phyloP scores from a whole-genome alignment of 164 flowering plant species.

The Buxus sempervirens region DNA sequence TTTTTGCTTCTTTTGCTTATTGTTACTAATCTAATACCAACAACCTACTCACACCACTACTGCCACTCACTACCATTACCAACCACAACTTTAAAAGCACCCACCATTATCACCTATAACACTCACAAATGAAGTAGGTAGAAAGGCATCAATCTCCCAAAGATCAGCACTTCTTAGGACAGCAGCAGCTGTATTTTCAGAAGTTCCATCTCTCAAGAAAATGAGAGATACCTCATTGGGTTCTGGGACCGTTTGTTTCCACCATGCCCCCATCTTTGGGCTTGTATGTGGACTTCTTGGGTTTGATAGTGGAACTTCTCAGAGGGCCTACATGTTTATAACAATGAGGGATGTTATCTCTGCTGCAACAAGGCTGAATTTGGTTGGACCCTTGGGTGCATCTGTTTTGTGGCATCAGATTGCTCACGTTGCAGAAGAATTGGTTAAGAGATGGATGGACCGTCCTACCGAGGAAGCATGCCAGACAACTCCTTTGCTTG shows the following conservation, averaged over 20 bases:
- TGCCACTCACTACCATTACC: too few relatives aligned
- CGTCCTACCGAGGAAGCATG: conserved; percentile 73
- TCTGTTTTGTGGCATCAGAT: conserved; percentile 80
- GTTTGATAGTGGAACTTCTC: conserved; percentile 50
- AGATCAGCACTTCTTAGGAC: conserved; percentile 89
- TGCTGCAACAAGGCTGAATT: conserved; percentile 89
- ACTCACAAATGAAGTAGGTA: conserved; percentile 69
- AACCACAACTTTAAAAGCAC: too few relatives aligned
- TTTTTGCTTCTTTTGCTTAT: too few relatives aligned
- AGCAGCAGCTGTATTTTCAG: conserved; percentile 69
- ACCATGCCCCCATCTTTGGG: conserved; percentile 94
- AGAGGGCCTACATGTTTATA: conserved; percentile 80
- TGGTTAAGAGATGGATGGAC: conserved; percentile 66
- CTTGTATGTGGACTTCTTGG: conserved; percentile 78
- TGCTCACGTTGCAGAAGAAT: conserved; percentile 61
- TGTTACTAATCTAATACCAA: too few relatives aligned
- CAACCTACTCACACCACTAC: too few relatives aligned
- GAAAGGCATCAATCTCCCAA: conserved; percentile 79
- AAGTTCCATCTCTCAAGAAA: conserved; percentile 56
- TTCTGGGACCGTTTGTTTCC: conserved; percentile 44
- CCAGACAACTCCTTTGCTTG: conserved; percentile 79
- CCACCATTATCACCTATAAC: too few relatives aligned
- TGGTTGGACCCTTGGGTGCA: conserved; percentile 89
- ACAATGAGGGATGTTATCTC: conserved; percentile 91
- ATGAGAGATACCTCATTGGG: conserved; percentile 50